Percentiles rank a stretch among this genome's conserved stretches.
Evolutionary conservation across 2,329 filamentous ascomycete species (phyloP).

Genomic region (Aspergillus fructus): DNA sequence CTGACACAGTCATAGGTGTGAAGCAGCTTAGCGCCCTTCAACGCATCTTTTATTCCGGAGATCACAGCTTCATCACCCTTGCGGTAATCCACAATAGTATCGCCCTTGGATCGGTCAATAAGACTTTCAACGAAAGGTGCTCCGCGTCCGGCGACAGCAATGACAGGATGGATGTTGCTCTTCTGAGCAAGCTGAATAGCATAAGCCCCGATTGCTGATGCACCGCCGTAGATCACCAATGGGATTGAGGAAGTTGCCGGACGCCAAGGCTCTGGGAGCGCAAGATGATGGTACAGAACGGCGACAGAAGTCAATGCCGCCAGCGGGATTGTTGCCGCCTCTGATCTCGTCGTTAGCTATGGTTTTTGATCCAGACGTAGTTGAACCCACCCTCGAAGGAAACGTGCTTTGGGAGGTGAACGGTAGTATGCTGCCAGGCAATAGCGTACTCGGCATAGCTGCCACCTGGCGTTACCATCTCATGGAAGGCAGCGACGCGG

Average conservation of each 20-base stretch:
- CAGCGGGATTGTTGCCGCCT: constrained; percentile 58
- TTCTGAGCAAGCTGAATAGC: constrained; percentile 56
- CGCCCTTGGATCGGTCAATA: constrained; percentile 55
- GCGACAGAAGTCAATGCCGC: constrained; percentile 56
- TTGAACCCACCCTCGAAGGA: constrained; percentile 51
- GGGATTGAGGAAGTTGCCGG: constrained; percentile 38
- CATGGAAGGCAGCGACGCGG: constrained; percentile 50
- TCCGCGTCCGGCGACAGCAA: constrained; percentile 58
- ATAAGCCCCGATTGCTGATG: constrained; percentile 59
- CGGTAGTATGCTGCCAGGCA: constrained; percentile 53
- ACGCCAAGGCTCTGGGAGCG: constrained; percentile 51
- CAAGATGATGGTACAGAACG: constrained; percentile 49
- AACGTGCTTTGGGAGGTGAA: constrained; percentile 51
- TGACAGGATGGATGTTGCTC: constrained; percentile 61
- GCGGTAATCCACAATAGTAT: constrained; percentile 62
- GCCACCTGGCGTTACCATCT: constrained; percentile 52
- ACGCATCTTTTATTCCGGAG: constrained; percentile 37
- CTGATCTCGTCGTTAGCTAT: constrained; percentile 23
- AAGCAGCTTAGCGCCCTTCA: constrained; percentile 20
- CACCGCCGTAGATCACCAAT: constrained; percentile 50
- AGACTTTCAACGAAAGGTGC: constrained; percentile 52
- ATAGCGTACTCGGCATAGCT: constrained; percentile 59
- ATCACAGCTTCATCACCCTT: constrained; percentile 55
- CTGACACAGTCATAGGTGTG: constrained; percentile 10
- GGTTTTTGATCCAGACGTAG: neutral